Evolutionary conservation across 345 rosid species (phyloP), one percentile per base, ranked within the genome.

Genomic region (Citrus sp.): DNA sequence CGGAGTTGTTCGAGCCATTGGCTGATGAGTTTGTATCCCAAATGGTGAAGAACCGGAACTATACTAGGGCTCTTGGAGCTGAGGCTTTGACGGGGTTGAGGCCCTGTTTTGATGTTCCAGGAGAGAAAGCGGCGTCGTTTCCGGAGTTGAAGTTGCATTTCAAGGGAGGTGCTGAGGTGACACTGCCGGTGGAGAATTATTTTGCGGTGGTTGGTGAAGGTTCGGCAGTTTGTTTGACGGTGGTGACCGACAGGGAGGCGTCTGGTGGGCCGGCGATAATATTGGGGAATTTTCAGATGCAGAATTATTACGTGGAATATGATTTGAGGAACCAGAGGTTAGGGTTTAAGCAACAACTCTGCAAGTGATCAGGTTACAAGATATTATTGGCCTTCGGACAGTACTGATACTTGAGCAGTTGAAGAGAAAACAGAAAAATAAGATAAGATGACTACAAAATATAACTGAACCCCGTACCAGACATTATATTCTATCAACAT

Each of bases 271-370:
- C 89, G 13, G 82, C 81, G 34, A 67, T 87, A 1, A 72, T 87
- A 46, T 49, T 87, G 83, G 87, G 89, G 75, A 84, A 78, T 81
- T 84, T 80, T 67, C 83, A 79, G 80, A 73, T 78, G 85, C 84
- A 81, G 80, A 84, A 84, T 81, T 87, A 58, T 77, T 72, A 79
- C 34, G 73, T 87, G 77, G 89, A 87, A 70, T 87, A 82, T 79
- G 89, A 87, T 84, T 51, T 87, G 81, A 67, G 38, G 74, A 84
- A 84, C 68, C 78, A 82, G 77, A 84, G 86, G 75, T 46, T 87
- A 21, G 89, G 89, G 16, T 81, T 87, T 46, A 81, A 58, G 24
- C 75, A 54, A 35, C 80, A 87, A 79, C 24, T 67, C 9, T 87
- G 89, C 38, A 9, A 51, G 32, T 70, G n/a, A 69, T 7, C 9